Conservation (phyloP, 2,329 filamentous ascomycete species). For the Stemphylium beticola region DNA sequence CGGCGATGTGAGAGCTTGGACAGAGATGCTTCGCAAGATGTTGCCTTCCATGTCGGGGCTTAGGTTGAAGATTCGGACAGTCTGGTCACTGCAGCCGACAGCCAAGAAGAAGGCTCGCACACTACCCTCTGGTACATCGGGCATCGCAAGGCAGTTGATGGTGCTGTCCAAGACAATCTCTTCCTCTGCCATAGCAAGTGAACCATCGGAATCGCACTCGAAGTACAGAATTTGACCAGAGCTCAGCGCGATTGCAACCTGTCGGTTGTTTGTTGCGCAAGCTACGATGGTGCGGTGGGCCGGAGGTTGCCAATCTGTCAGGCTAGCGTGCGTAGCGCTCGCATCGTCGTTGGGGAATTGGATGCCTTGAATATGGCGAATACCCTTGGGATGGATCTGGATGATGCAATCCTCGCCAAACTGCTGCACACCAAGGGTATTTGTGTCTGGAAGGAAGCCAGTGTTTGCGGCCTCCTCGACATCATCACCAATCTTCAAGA, state of each 20-base stretch:
- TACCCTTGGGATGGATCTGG: constrained; percentile 95
- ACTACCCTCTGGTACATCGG: constrained; percentile 88
- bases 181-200: constrained; percentile 89
- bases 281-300: constrained; percentile 95
- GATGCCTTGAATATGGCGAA: constrained; percentile 82
- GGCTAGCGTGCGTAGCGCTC: constrained; percentile 57
- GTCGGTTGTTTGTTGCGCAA: constrained; percentile 88
- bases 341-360: constrained; percentile 34
- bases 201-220: constrained; percentile 92
- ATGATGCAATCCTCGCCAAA: constrained; percentile 91
- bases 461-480: constrained; percentile 96
- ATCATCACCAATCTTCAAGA: constrained; percentile 93
- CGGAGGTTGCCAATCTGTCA: constrained; percentile 93
- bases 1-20: constrained; percentile 89
- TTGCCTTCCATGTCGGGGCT: constrained; percentile 79
- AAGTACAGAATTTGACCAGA: constrained; percentile 98
- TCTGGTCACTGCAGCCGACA: constrained; percentile 95
- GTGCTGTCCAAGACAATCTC: constrained; percentile 95
- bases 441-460: constrained; percentile 85
- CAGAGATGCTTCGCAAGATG: constrained; percentile 83
- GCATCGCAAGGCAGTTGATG: constrained; percentile 92
- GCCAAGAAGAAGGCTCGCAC: constrained; percentile 90
- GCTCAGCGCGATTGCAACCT: constrained; percentile 91
- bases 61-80: constrained; percentile 88
- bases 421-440: constrained; percentile 90